Evolutionary conservation across 2,329 filamentous ascomycete species (phyloP).

Genomic region (Allantophomopsis lycopodina): DNA sequence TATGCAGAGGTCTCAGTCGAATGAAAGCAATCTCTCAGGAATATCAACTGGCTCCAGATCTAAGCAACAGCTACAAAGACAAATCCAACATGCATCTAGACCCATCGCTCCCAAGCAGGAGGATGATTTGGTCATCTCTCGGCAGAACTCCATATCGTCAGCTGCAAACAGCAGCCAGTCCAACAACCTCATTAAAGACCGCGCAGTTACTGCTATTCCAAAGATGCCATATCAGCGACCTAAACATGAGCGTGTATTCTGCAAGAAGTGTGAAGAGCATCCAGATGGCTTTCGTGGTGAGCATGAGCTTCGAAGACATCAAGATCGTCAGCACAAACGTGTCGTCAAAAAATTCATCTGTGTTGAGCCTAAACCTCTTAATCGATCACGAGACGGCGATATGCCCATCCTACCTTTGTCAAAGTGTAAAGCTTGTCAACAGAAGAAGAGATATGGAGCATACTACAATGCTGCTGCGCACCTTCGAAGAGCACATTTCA

Average conservation of each 20-base stretch:
- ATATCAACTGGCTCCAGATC: conserved; percentile 15
- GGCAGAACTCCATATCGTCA: conserved; percentile 14
- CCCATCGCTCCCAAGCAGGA: conserved; percentile 17
- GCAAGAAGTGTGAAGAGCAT: conserved; percentile 65
- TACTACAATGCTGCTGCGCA: conserved; percentile 96
- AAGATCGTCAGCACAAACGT: conserved; percentile 48
- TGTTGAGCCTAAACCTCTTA: conserved; percentile 32
- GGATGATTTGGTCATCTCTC: conserved; percentile 14
- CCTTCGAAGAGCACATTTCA: conserved; percentile 78
- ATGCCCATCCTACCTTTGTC: conserved; percentile 49
- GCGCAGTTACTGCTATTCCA: conserved; percentile 14
- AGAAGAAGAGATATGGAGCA: conserved; percentile 79
- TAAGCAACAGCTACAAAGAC: conserved; percentile 15
- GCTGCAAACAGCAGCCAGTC: conserved; percentile 11
- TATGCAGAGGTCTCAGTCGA: conserved; percentile 19
- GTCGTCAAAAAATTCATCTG: conserved; percentile 43
- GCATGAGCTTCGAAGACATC: conserved; percentile 66
- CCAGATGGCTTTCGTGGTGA: conserved; percentile 83
- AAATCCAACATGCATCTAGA: conserved; percentile 13
- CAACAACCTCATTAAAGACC: conserved; percentile 9
- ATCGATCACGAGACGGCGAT: conserved; percentile 18
- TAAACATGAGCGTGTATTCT: conserved; percentile 48
- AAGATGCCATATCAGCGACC: conserved; percentile 19
- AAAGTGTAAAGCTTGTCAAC: conserved; percentile 72
- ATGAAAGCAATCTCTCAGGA: conserved; percentile 17